These are phyloP conservation scores for Fraxinus angustifolia DNA, from an alignment of 305 asterid species.

Conservation along the genomic window DNA sequence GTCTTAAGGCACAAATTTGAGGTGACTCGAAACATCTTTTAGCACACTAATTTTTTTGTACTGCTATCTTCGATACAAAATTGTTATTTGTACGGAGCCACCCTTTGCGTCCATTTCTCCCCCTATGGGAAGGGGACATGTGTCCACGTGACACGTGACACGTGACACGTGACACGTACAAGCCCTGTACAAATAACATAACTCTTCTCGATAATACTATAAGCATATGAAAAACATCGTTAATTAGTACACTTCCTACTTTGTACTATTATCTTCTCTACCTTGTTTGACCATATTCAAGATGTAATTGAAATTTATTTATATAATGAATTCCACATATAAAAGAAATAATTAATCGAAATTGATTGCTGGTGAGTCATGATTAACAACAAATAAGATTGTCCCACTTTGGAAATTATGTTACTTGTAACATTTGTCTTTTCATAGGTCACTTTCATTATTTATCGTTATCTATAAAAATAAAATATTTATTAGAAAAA, in stretches of 20 bases:
- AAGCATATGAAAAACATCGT: not conserved
- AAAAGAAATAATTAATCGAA: not conserved
- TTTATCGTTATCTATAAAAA: not conserved
- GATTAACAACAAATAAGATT: not conserved
- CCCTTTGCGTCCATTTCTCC: no score
- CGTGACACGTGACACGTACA: no score
- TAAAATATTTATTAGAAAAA: not conserved
- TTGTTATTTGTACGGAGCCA: no score
- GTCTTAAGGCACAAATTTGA: not conserved
- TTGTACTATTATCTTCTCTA: not conserved
- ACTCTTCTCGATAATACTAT: not conserved
- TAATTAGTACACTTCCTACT: not conserved
- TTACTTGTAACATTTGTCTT: not conserved
- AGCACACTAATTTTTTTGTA: not conserved
- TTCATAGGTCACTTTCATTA: not conserved
- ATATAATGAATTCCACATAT: not conserved
- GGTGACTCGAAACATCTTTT: not conserved
- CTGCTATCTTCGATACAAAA: not conserved
- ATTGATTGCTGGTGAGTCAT: conserved; percentile 10
- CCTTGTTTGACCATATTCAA: not conserved
- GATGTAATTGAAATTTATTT: not conserved
- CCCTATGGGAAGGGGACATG: no score
- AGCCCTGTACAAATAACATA: no score
- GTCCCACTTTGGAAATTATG: conserved; percentile 21
- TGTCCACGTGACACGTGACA: no score